Percentiles rank a stretch among this genome's conserved stretches.
These are phyloP conservation scores for Amyloporia xantha DNA, from an alignment of 768 basidiomycete species.

Conservation along the genomic window DNA sequence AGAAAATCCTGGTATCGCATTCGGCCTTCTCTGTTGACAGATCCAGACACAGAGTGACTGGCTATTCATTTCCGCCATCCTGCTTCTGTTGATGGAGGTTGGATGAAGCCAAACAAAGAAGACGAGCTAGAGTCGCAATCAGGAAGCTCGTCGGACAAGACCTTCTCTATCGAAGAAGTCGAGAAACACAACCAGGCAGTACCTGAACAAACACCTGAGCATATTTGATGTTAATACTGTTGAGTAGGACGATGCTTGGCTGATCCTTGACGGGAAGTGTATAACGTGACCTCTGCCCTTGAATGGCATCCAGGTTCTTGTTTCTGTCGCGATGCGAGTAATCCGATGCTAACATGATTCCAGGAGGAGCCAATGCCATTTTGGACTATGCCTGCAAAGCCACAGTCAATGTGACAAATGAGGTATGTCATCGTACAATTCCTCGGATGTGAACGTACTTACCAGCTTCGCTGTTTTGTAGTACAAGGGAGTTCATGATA, in stretches of 20 bases:
- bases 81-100: conserved; percentile 14
- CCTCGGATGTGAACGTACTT: not conserved
- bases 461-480: not conserved
- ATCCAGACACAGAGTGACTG: conserved; percentile 3
- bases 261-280: conserved; percentile 14
- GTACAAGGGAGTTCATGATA: conserved; percentile 19
- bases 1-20: conserved; percentile 19
- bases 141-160: conserved; percentile 1
- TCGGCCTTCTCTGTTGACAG: conserved; percentile 3
- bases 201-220: not conserved
- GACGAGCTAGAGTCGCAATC: not conserved
- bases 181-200: conserved; percentile 36
- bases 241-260: conserved; percentile 34
- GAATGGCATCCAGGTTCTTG: conserved; percentile 12
- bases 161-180: conserved; percentile 32
- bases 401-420: conserved; percentile 14
- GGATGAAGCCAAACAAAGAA: conserved; percentile 14
- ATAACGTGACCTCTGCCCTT: conserved; percentile 11
- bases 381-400: conserved; percentile 18
- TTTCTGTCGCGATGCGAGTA: too few species aligned
- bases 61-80: conserved; percentile 12
- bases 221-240: not conserved
- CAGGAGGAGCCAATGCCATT: conserved; percentile 12
- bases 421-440: conserved; percentile 8
- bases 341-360: not conserved